Percentiles rank a stretch among this genome's conserved stretches.
Conservation (phyloP, 164 flowering plant species). For the Sextonia rubra region DNA sequence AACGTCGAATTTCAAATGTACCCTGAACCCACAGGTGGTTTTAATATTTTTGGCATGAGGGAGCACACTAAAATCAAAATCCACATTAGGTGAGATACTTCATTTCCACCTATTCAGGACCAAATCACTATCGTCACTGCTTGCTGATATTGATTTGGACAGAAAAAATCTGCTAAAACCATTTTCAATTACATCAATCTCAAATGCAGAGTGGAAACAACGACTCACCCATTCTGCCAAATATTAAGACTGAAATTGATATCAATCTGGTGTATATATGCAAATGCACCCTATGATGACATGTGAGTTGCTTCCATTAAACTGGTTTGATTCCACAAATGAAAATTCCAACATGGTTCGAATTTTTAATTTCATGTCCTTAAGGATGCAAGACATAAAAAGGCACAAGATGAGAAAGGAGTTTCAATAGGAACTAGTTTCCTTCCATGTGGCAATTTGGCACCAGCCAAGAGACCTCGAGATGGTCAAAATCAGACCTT, state of each 20-base stretch:
- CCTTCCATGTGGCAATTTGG: slow-evolving; percentile 21
- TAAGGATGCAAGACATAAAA: slow-evolving; percentile 38
- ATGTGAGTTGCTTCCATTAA: background rate
- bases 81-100: background rate
- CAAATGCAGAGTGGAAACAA: background rate
- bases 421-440: slow-evolving; percentile 22
- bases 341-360: background rate
- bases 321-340: background rate
- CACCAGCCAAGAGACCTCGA: slow-evolving; percentile 36
- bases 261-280: too few species aligned
- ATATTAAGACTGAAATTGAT: background rate
- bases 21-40: background rate
- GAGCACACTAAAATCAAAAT: background rate
- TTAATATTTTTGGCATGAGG: background rate
- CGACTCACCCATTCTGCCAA: background rate
- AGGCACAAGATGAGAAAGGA: slow-evolving; percentile 21
- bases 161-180: background rate
- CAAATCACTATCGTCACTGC: background rate
- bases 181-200: background rate
- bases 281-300: background rate
- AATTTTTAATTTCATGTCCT: slow-evolving; percentile 10
- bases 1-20: background rate
- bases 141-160: background rate
- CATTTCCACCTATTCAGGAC: background rate
- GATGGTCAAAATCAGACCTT: slow-evolving; percentile 35